Conservation (phyloP, 2,329 filamentous ascomycete species). For the Neofusicoccum umdonicola region DNA sequence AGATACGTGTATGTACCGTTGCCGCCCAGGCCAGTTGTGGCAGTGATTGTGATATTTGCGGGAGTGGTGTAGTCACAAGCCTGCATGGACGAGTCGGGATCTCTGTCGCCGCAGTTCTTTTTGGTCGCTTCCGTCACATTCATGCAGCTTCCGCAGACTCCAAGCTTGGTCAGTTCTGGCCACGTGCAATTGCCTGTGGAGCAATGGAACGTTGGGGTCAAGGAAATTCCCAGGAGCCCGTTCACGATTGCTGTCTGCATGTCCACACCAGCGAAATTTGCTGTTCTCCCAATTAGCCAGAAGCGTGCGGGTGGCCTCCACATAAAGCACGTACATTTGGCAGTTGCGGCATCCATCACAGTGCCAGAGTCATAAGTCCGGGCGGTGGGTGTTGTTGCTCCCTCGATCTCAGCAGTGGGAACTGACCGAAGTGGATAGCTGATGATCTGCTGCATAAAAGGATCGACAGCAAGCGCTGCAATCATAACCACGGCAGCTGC, state of each 20-base stretch:
- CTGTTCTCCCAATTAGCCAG: background rate
- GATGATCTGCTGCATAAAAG: conserved; percentile 3
- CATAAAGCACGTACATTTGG: background rate
- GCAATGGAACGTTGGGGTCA: background rate
- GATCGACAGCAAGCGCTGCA: background rate
- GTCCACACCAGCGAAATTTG: background rate
- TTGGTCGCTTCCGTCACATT: background rate
- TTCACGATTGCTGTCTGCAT: background rate
- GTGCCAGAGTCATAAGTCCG: background rate
- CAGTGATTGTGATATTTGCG: background rate
- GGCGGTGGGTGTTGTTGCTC: background rate
- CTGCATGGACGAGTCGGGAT: background rate
- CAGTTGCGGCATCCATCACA: background rate
- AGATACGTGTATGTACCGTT: background rate
- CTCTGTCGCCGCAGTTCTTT: background rate
- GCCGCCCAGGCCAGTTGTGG: background rate
- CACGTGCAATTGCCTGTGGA: background rate
- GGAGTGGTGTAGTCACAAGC: background rate
- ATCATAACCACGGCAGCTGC: background rate
- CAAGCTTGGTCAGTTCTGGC: background rate
- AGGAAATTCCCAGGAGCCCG: background rate
- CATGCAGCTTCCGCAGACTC: background rate
- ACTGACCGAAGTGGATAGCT: background rate
- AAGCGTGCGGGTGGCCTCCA: too few species aligned
- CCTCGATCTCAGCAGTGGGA: background rate